phyloP scores from a whole-genome alignment of 495 filamentous ascomycete genomes.

The Hypoxylon perforatum region DNA sequence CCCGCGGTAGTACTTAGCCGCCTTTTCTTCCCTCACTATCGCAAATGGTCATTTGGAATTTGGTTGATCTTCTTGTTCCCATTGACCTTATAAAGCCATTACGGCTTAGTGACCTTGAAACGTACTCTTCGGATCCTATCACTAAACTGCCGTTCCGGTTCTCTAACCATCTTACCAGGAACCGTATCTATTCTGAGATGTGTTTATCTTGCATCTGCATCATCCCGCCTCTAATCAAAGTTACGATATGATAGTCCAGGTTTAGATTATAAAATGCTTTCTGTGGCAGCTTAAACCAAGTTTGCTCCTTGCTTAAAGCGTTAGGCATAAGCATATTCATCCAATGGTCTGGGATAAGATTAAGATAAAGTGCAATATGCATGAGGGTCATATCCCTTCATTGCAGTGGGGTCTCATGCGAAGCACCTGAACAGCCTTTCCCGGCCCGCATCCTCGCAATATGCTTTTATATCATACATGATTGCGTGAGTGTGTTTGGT shows the following conservation, averaged over 20 bases:
- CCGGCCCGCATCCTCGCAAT: constrained; percentile 2
- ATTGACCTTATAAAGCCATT: not conserved
- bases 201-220: not conserved
- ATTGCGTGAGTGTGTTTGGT: not conserved
- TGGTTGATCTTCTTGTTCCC: not conserved
- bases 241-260: not conserved
- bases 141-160: not conserved
- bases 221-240: not conserved
- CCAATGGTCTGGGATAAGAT: constrained; percentile 4
- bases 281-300: not conserved
- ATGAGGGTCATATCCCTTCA: constrained; percentile 1
- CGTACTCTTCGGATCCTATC: not conserved
- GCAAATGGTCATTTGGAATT: not conserved
- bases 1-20: constrained; percentile 12
- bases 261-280: not conserved
- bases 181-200: not conserved
- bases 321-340: not conserved
- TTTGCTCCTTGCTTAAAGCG: not conserved
- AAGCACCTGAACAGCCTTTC: not conserved
- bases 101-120: not conserved
- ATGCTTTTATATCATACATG: not conserved
- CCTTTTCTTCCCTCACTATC: not conserved
- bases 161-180: not conserved
- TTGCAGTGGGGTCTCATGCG: not conserved
- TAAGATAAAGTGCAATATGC: constrained; percentile 13